Evolutionary conservation across 2,329 filamentous ascomycete genomes (phyloP), one percentile per base, ranked within the genome.

Genomic region (Penicillium sp.): DNA sequence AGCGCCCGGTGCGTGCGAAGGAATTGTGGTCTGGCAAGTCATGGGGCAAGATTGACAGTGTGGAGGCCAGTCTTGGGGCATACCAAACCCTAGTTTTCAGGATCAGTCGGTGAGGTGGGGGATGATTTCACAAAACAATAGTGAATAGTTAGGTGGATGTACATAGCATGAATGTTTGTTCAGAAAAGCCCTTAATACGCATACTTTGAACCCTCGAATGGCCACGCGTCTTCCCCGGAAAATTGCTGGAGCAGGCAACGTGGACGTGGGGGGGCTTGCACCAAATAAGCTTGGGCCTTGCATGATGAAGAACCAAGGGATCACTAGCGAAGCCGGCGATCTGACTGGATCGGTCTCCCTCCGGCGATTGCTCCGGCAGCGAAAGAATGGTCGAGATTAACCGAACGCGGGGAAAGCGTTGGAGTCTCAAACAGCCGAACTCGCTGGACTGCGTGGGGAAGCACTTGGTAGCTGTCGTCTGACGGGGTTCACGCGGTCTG

Each of bases 71-170:
- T 5, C n/a, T 60, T 44, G 13, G 30, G 58, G 19, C 58, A 5
- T 60, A 60, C 48, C 58, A 60, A 23, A 60, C 58, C 2, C 50
- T 56, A 9, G 50, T 56, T 7, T 60, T 60, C 8, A 50, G 23
- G 17, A n/a, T 58, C 17, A 44, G 19, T 56, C 49, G 7, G 46
- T 56, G 35, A 56, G 51, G 17, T 41, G 2, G 35, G 15, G 3
- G 26, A 26, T 26, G 26, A 26, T 26, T 26, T 26, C 26, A 26
- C 4, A 4, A 6, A 26, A 21, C 21, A 6, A 26, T 26, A 26
- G 26, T 26, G 5, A 26, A 26, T 26, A 11, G 13, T 38, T 9
- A 38, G 11, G 2, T 41, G 35, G 35, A 13, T 41, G 35, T 41
- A 17, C 15, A 41, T 41, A 41, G 13, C 15, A 2, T 41, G 8